These are phyloP conservation scores for Parietaria judaica DNA, from an alignment of 306 rosid species.

Conservation along the genomic window DNA sequence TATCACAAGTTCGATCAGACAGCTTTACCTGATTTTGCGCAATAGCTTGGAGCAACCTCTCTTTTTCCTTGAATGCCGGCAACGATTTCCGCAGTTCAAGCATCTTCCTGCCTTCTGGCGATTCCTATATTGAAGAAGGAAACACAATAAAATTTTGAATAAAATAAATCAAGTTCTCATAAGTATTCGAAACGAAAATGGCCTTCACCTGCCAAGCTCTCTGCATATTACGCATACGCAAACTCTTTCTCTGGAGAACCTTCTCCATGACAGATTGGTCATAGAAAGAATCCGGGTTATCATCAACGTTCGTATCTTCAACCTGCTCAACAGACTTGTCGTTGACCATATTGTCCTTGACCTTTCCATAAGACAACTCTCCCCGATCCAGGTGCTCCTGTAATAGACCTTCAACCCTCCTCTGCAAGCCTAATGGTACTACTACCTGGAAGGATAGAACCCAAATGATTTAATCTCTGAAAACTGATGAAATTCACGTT, in stretches of 20 bases:
- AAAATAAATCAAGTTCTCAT: not conserved
- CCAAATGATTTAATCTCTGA: conserved; percentile 3
- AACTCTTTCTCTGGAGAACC: conserved; percentile 85
- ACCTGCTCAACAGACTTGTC: conserved; percentile 31
- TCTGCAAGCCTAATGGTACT: conserved; percentile 78
- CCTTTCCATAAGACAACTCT: conserved; percentile 43
- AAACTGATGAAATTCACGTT: conserved; percentile 11
- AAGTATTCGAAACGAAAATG: not conserved
- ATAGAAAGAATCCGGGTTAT: conserved; percentile 47
- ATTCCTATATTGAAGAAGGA: conserved; percentile 29
- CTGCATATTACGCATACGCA: conserved; percentile 94
- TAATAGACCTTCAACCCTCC: conserved; percentile 89
- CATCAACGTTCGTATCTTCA: conserved; percentile 38
- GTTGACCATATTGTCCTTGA: conserved; percentile 27
- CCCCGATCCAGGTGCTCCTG: conserved; percentile 80
- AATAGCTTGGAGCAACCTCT: conserved; percentile 44
- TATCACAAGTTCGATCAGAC: not conserved
- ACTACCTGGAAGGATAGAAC: conserved; percentile 48
- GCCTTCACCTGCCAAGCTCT: conserved; percentile 76
- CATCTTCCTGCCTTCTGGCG: conserved; percentile 54
- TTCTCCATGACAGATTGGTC: conserved; percentile 95
- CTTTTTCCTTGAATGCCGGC: conserved; percentile 46
- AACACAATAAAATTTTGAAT: not conserved
- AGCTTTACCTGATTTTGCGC: conserved; percentile 42
- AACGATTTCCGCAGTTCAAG: conserved; percentile 40